phyloP scores from a whole-genome alignment of 2,329 filamentous ascomycete genomes.

The Botryotinia calthae region DNA sequence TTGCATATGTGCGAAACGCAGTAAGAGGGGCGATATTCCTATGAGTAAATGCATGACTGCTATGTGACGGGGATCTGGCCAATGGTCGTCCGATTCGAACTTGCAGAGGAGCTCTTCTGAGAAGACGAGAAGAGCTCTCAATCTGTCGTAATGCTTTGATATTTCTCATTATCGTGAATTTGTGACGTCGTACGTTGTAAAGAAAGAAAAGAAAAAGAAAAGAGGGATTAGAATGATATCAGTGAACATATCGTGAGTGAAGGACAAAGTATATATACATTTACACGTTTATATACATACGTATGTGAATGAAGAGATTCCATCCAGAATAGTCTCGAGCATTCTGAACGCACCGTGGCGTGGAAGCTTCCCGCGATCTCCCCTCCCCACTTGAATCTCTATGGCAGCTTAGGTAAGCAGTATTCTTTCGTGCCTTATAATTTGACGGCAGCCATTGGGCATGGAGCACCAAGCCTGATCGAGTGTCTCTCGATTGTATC shows the following conservation, averaged over 20 bases:
- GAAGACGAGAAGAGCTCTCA: conserved; percentile 33
- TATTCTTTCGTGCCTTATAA: neutral
- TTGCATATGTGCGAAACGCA: conserved; percentile 56
- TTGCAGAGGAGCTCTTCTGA: conserved; percentile 26
- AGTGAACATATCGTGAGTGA: neutral
- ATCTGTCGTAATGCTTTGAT: conserved; percentile 33
- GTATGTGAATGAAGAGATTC: neutral
- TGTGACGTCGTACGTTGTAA: neutral
- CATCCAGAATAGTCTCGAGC: conserved; percentile 21
- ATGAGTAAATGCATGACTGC: conserved; percentile 25
- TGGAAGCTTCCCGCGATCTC: neutral
- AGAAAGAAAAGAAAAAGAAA: neutral
- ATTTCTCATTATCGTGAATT: conserved; percentile 21
- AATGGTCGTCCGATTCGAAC: conserved; percentile 21
- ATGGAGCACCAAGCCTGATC: neutral
- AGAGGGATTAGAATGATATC: no score
- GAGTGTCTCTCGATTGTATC: neutral
- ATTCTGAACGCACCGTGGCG: neutral
- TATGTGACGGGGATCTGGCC: conserved; percentile 15
- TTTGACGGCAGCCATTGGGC: neutral
- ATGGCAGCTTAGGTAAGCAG: neutral
- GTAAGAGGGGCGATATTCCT: conserved; percentile 42
- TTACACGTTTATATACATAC: no score
- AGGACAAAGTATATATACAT: neutral
- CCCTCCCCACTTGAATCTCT: neutral